Evolutionary conservation across 441 rosid genomes (phyloP).

Genomic region (Gossypium schwendimanii): DNA sequence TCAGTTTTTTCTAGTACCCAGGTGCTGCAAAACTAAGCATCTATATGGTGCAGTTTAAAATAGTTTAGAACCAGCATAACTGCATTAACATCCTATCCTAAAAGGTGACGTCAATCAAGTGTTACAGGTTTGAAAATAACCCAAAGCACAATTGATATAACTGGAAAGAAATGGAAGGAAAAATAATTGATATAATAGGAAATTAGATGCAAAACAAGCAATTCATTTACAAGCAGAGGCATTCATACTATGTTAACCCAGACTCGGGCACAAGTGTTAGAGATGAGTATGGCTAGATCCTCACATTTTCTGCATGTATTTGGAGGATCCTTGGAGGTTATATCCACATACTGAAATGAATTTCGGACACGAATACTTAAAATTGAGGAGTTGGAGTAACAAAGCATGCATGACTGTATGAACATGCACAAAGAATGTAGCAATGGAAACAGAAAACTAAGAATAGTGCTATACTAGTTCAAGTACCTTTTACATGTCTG

Average conservation of each 20-base stretch:
- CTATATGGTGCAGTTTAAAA: neutral
- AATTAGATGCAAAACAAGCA: neutral
- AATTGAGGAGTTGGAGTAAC: neutral
- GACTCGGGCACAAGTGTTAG: no score
- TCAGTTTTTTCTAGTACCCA: neutral
- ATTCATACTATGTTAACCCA: neutral
- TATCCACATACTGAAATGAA: no score
- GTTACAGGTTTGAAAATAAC: neutral
- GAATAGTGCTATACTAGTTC: conserved; percentile 4
- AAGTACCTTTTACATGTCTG: conserved; percentile 41
- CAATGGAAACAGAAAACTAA: neutral
- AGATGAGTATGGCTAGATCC: no score
- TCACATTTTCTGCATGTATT: no score
- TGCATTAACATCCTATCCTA: neutral
- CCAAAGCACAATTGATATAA: neutral
- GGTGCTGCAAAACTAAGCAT: neutral
- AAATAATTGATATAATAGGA: neutral
- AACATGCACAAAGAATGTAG: conserved; percentile 2
- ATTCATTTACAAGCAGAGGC: neutral
- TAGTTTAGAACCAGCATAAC: neutral
- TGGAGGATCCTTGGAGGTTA: no score
- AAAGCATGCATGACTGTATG: neutral
- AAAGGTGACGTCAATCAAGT: neutral
- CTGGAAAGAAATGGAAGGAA: neutral
- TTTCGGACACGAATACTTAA: no score